These are phyloP conservation scores for Cyberlindnera maclurae DNA, from an alignment of 805 yeast species.

Conservation along the genomic window DNA sequence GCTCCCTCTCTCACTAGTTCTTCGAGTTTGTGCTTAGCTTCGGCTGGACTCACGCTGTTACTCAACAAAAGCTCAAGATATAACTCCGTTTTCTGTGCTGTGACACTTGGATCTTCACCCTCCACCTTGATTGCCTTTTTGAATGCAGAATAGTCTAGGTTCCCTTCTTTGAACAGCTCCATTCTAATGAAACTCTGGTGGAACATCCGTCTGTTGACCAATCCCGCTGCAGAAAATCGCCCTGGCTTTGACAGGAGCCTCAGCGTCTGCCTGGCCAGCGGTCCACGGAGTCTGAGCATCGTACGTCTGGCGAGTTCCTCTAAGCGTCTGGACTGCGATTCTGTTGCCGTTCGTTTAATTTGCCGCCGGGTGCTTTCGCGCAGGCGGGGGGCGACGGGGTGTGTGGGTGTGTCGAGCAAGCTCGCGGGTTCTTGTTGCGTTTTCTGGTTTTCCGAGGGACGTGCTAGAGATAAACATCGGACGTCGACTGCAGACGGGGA, in stretches of 20 bases:
- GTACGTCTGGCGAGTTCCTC: background rate
- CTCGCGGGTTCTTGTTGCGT: too few relatives aligned
- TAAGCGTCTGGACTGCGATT: too few relatives aligned
- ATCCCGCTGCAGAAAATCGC: background rate
- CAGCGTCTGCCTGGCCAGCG: background rate
- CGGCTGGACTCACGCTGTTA: slow-evolving; percentile 6
- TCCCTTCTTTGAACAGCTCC: slow-evolving; percentile 12
- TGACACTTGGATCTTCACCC: slow-evolving; percentile 9
- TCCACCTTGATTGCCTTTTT: slow-evolving; percentile 11
- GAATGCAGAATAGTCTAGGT: slow-evolving; percentile 15
- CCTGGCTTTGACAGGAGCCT: background rate
- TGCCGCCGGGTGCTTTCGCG: too few relatives aligned
- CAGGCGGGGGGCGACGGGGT: too few relatives aligned
- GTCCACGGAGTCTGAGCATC: background rate
- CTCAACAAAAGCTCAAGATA: slow-evolving; percentile 12
- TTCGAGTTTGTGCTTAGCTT: slow-evolving; percentile 7
- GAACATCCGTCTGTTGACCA: too few relatives aligned
- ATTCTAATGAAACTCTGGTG: too few relatives aligned
- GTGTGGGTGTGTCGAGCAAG: too few relatives aligned
- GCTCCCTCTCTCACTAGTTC: slow-evolving; percentile 11
- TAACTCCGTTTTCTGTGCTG: slow-evolving; percentile 9
- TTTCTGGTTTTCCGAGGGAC: too few relatives aligned
- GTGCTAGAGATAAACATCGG: too few relatives aligned
- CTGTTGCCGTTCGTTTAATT: too few relatives aligned
- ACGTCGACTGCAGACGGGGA: too few relatives aligned